phyloP scores from a whole-genome alignment of 345 rosid genomes.

The Abelmoschus esculentus region DNA sequence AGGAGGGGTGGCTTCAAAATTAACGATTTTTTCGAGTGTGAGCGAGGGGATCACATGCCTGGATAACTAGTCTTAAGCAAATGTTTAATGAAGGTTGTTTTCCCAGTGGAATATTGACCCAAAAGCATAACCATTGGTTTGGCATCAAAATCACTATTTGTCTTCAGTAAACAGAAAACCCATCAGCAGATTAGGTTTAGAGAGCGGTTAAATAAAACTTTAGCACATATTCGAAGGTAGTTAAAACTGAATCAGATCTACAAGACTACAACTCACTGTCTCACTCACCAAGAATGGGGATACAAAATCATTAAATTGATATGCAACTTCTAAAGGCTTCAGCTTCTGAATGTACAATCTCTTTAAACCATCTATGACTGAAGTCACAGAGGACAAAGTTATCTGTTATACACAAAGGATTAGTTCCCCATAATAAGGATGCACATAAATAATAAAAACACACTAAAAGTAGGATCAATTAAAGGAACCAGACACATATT shows the following conservation, averaged over 20 bases:
- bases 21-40: not conserved
- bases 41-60: constrained; percentile 35
- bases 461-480: not conserved
- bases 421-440: not conserved
- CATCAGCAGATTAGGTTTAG: constrained; percentile 10
- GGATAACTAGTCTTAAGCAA: constrained; percentile 76
- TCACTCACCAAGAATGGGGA: constrained; percentile 74
- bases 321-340: constrained; percentile 83
- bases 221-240: constrained; percentile 1
- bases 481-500: not conserved
- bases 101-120: constrained; percentile 98
- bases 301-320: constrained; percentile 87
- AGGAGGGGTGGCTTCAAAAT: not conserved
- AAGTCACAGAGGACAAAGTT: constrained; percentile 76
- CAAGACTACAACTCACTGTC: not conserved
- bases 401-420: constrained; percentile 29
- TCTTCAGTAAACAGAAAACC: constrained; percentile 32
- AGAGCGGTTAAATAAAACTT: constrained; percentile 8
- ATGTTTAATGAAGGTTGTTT: constrained; percentile 96
- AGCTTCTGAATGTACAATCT: constrained; percentile 77
- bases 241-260: constrained; percentile 6
- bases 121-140: constrained; percentile 97
- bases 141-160: constrained; percentile 89
- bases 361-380: constrained; percentile 88
- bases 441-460: not conserved